Percentiles rank a stretch among this genome's conserved stretches.
phyloP scores from a whole-genome alignment of 2,329 filamentous ascomycete genomes.

The Trichocomaceae sp. region DNA sequence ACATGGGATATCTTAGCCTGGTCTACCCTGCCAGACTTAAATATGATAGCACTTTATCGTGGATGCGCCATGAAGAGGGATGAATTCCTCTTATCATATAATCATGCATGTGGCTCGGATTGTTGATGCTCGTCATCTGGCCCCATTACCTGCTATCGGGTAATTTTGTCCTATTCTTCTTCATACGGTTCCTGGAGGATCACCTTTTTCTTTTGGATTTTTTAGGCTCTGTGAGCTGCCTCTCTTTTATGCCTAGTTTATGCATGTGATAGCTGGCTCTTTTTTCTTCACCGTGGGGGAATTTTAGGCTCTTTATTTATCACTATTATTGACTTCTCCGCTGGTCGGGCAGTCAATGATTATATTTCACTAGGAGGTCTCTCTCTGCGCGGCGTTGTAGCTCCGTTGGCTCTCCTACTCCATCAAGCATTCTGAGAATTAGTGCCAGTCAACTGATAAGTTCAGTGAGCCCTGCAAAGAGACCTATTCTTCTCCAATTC shows the following conservation, averaged over 20 bases:
- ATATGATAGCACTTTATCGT: neutral
- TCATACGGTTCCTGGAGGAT: constrained; percentile 5
- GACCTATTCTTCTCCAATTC: neutral
- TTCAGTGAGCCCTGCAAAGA: neutral
- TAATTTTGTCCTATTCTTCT: neutral
- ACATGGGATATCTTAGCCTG: neutral
- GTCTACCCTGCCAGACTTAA: neutral
- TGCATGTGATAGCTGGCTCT: neutral
- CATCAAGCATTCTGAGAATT: neutral
- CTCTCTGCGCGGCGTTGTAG: neutral
- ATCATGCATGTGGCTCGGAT: neutral
- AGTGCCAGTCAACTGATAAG: neutral
- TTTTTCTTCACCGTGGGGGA: neutral
- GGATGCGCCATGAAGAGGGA: neutral
- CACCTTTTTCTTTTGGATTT: neutral
- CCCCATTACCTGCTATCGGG: neutral
- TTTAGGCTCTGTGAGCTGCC: neutral
- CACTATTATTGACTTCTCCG: neutral
- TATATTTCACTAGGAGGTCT: neutral
- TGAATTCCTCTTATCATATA: neutral
- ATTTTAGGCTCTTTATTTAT: neutral
- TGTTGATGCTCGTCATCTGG: neutral
- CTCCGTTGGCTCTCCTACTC: neutral
- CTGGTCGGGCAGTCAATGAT: neutral
- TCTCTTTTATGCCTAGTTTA: neutral